Evolutionary conservation across 768 basidiomycete species (phyloP).

Genomic region (Solioccasus polychromus): DNA sequence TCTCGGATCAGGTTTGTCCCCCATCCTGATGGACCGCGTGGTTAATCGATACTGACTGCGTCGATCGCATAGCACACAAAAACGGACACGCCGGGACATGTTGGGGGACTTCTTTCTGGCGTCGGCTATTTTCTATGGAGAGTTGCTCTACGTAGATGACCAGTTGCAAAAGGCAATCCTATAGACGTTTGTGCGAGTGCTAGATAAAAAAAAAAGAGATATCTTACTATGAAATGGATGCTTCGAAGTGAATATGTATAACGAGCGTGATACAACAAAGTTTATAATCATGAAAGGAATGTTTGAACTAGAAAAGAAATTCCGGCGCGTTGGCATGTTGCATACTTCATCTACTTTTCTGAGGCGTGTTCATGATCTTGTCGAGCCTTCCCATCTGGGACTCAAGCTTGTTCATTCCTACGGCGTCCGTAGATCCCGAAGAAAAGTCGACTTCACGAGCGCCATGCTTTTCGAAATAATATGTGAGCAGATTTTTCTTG

Average conservation of each 20-base stretch:
- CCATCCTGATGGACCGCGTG: not conserved
- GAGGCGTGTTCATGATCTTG: slow-evolving; percentile 73
- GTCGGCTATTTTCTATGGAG: slow-evolving; percentile 47
- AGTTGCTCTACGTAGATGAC: slow-evolving; percentile 27
- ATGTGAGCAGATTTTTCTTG: slow-evolving; percentile 87
- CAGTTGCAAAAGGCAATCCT: slow-evolving; percentile 3
- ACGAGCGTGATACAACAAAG: slow-evolving; percentile 9
- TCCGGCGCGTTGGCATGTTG: not conserved
- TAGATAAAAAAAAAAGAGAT: slow-evolving; percentile 11
- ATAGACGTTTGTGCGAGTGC: slow-evolving; percentile 5
- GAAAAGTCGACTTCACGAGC: slow-evolving; percentile 50
- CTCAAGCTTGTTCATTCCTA: slow-evolving; percentile 67
- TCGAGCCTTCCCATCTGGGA: slow-evolving; percentile 81
- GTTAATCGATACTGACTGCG: not conserved
- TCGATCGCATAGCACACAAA: slow-evolving; percentile 41
- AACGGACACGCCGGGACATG: slow-evolving; percentile 64
- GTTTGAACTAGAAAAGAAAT: not conserved
- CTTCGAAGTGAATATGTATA: slow-evolving; percentile 9
- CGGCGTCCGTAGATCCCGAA: slow-evolving; percentile 30
- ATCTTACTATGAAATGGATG: slow-evolving; percentile 11
- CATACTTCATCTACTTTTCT: slow-evolving; percentile 29
- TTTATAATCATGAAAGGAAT: slow-evolving; percentile 1
- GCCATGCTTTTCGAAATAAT: slow-evolving; percentile 85
- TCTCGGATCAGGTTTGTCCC: slow-evolving; percentile 34
- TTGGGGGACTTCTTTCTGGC: slow-evolving; percentile 65